phyloP scores from a whole-genome alignment of 768 basidiomycete species.

The Mycena galopus region DNA sequence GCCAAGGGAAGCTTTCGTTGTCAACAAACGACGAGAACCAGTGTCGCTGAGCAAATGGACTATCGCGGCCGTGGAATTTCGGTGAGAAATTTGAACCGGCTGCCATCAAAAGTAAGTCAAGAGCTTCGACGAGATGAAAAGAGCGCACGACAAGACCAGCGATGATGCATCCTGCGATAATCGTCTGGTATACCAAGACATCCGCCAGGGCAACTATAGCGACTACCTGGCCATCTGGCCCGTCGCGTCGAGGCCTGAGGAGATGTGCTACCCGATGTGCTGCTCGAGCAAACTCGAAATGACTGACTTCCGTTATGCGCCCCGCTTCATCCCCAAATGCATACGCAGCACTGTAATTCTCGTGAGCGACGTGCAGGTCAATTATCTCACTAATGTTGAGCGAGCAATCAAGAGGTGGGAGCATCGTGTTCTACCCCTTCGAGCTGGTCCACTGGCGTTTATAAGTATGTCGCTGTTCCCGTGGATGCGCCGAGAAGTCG shows the following conservation, averaged over 20 bases:
- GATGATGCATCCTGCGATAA: conserved; percentile 52
- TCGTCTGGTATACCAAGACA: conserved; percentile 55
- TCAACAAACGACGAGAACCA: conserved; percentile 21
- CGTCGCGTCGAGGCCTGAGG: conserved; percentile 50
- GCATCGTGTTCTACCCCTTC: background rate
- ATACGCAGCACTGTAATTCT: conserved; percentile 11
- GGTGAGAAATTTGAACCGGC: conserved; percentile 58
- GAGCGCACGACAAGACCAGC: conserved; percentile 51
- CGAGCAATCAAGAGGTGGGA: conserved; percentile 28
- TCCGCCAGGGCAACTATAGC: conserved; percentile 51
- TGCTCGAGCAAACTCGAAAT: conserved; percentile 59
- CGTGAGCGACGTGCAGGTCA: background rate
- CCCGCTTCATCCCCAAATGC: conserved; percentile 42
- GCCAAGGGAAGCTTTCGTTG: conserved; percentile 11
- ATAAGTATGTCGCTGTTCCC: too few relatives aligned
- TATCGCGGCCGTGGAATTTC: conserved; percentile 54
- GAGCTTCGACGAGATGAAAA: too few relatives aligned
- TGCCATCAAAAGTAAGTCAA: conserved; percentile 43
- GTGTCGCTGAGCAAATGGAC: conserved; percentile 53
- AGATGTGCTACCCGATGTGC: conserved; percentile 58
- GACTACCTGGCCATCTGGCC: conserved; percentile 48
- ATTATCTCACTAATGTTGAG: conserved; percentile 21
- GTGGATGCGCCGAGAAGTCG: too few relatives aligned
- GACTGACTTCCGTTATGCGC: conserved; percentile 47
- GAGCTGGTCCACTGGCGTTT: too few relatives aligned